Percentiles rank a stretch among this genome's conserved stretches.
These are phyloP conservation scores for Trametes hirsuta DNA, from an alignment of 1,284 basidiomycete species.

Conservation along the genomic window DNA sequence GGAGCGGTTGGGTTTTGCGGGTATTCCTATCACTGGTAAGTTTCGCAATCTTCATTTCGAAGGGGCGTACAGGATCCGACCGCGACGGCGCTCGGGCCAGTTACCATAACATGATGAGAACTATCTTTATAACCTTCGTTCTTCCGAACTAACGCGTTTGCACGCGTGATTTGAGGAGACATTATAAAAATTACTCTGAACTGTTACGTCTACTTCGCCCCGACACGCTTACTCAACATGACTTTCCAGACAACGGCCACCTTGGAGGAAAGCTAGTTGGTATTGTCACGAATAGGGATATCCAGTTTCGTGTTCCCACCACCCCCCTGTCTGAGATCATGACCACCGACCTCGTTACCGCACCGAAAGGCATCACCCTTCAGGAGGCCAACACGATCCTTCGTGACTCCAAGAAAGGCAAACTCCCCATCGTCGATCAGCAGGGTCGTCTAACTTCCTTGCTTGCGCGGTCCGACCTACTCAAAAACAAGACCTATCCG, in stretches of 20 bases:
- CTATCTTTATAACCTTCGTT: conserved; percentile 78
- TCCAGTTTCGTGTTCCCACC: conserved; percentile 85
- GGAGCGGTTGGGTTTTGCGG: conserved; percentile 90
- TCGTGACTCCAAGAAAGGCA: conserved; percentile 97
- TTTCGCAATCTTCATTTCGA: conserved; percentile 20
- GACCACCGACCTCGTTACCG: conserved; percentile 87
- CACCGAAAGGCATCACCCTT: conserved; percentile 85
- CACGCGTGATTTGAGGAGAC: conserved; percentile 72
- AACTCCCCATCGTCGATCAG: conserved; percentile 88
- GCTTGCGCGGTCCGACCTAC: conserved; percentile 92
- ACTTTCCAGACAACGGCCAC: conserved; percentile 77
- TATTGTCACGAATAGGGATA: conserved; percentile 96
- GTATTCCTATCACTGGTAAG: conserved; percentile 96
- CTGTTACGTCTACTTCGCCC: background rate
- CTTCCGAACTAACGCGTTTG: conserved; percentile 78
- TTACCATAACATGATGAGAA: conserved; percentile 46
- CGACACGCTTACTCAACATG: background rate
- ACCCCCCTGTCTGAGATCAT: conserved; percentile 86
- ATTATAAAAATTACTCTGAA: conserved; percentile 32
- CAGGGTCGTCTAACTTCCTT: conserved; percentile 82
- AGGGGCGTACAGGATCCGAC: background rate
- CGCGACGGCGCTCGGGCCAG: background rate
- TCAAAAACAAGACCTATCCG: conserved; percentile 98
- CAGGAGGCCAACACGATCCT: conserved; percentile 93
- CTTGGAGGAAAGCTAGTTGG: conserved; percentile 92